phyloP scores from a whole-genome alignment of 1,284 basidiomycete species.

The Coniferiporia weirii region DNA sequence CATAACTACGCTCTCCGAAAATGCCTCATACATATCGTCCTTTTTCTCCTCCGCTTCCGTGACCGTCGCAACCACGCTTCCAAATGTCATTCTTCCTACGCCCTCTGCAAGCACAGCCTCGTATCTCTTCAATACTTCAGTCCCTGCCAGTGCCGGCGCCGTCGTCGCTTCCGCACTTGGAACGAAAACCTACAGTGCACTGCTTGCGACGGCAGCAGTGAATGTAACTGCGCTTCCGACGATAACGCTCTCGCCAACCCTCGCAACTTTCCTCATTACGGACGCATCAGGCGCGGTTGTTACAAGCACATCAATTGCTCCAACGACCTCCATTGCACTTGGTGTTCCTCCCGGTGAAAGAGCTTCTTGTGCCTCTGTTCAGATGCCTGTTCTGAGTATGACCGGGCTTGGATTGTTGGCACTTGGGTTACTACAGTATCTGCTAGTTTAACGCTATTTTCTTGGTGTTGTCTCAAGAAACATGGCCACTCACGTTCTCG shows the following conservation, averaged over 20 bases:
- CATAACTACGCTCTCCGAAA: constrained; percentile 35
- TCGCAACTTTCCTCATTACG: constrained; percentile 33
- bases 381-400: background rate
- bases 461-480: background rate
- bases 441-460: background rate
- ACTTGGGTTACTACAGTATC: background rate
- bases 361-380: background rate
- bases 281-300: constrained; percentile 28
- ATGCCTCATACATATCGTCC: constrained; percentile 41
- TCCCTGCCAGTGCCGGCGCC: constrained; percentile 47
- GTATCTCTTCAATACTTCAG: constrained; percentile 70
- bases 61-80: constrained; percentile 65
- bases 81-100: constrained; percentile 68
- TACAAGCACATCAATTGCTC: constrained; percentile 29
- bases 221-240: constrained; percentile 32
- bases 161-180: constrained; percentile 56
- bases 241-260: constrained; percentile 30
- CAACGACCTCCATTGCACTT: constrained; percentile 29
- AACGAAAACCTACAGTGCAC: constrained; percentile 60
- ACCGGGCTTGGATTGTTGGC: background rate
- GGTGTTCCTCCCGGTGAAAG: constrained; percentile 30
- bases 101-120: constrained; percentile 60
- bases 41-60: constrained; percentile 59
- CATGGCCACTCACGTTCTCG: background rate
- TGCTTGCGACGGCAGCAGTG: constrained; percentile 33